Percentiles rank a stretch among this genome's conserved stretches.
Evolutionary conservation across 495 filamentous ascomycete species (phyloP).

Genomic region (Penicillium waksmanii): DNA sequence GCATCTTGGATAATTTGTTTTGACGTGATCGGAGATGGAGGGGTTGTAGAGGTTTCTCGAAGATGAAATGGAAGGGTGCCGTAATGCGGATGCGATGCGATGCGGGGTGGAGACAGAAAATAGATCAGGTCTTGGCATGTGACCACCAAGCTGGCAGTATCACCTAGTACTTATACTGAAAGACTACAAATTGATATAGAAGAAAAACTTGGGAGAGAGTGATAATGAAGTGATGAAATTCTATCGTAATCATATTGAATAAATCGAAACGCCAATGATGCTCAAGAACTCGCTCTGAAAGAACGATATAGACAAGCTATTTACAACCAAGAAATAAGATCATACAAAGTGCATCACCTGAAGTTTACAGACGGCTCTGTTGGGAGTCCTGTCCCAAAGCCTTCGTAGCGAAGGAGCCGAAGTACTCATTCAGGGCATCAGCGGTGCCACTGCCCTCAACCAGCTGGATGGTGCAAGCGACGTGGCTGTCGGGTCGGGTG

Average conservation of each 20-base stretch:
- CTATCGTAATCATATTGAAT: slow-evolving; percentile 18
- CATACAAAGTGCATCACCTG: slow-evolving; percentile 15
- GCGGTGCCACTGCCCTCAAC: slow-evolving; percentile 76
- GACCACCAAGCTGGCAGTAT: slow-evolving; percentile 11
- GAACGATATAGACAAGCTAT: slow-evolving; percentile 29
- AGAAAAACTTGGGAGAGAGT: neutral
- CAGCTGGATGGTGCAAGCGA: slow-evolving; percentile 72
- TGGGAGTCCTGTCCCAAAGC: slow-evolving; percentile 44
- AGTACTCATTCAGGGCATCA: slow-evolving; percentile 83
- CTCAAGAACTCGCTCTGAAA: slow-evolving; percentile 29
- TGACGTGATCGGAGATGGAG: slow-evolving; percentile 16
- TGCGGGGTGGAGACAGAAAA: slow-evolving; percentile 36
- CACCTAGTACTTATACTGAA: neutral
- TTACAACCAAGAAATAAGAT: slow-evolving; percentile 27
- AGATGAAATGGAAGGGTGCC: slow-evolving; percentile 7
- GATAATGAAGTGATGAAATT: slow-evolving; percentile 4
- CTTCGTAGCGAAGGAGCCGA: slow-evolving; percentile 64
- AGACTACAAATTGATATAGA: neutral
- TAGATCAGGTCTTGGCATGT: slow-evolving; percentile 34
- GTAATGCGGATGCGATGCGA: slow-evolving; percentile 18
- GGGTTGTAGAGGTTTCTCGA: slow-evolving; percentile 3
- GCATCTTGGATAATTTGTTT: slow-evolving; percentile 57
- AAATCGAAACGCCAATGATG: slow-evolving; percentile 41
- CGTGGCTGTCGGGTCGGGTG: slow-evolving; percentile 84
- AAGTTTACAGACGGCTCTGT: slow-evolving; percentile 43